Percentiles rank a stretch among this genome's conserved stretches.
These are phyloP conservation scores for Paratinospora sagittata DNA, from an alignment of 164 flowering plant species.

Conservation along the genomic window DNA sequence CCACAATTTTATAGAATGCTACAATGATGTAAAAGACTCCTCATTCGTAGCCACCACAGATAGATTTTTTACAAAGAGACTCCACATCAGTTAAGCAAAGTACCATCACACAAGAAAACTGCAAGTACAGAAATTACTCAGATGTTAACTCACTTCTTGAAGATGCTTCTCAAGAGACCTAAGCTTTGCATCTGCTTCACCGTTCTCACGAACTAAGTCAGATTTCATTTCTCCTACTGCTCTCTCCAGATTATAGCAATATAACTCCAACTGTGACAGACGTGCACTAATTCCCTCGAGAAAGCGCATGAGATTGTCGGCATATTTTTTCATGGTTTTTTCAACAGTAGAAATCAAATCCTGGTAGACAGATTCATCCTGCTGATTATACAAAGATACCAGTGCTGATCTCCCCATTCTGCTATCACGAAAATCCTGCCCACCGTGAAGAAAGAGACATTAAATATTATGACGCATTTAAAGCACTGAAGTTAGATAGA, in stretches of 20 bases:
- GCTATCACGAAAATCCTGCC: constrained; percentile 73
- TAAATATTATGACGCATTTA: too few relatives aligned
- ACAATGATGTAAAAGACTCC: too few relatives aligned
- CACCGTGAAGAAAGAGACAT: neutral
- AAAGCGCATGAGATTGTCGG: constrained; percentile 79
- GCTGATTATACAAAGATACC: too few relatives aligned
- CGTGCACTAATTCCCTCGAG: constrained; percentile 95
- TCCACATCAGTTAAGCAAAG: neutral
- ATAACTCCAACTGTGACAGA: constrained; percentile 77
- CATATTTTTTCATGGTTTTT: constrained; percentile 72
- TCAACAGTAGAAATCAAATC: constrained; percentile 67
- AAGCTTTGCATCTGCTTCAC: constrained; percentile 72
- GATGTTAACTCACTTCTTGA: constrained; percentile 57
- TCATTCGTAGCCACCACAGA: too few relatives aligned
- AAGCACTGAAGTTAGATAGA: too few relatives aligned
- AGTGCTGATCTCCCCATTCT: constrained; percentile 48
- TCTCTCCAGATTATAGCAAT: constrained; percentile 86
- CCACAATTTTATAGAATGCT: too few relatives aligned
- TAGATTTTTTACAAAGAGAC: too few relatives aligned
- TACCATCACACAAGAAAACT: too few relatives aligned
- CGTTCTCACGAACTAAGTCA: constrained; percentile 66
- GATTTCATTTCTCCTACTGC: constrained; percentile 86
- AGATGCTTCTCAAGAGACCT: constrained; percentile 86
- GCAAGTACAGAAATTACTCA: neutral
- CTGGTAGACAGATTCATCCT: constrained; percentile 54